Conservation (phyloP, 768 basidiomycete species). For the Neoboletus subvelutipes region DNA sequence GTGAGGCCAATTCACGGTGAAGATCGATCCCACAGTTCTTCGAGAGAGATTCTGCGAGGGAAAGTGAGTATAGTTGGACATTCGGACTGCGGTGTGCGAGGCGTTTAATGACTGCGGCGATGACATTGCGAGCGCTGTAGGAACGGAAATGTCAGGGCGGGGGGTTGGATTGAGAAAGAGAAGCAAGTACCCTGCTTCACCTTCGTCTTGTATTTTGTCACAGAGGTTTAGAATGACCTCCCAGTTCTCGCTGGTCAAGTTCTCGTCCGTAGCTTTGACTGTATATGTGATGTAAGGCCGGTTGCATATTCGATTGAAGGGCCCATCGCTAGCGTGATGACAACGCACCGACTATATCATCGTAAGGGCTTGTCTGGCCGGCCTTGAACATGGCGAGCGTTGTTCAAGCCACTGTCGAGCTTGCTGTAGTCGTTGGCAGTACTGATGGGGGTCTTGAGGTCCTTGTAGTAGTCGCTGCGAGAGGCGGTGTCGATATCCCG, state of each 20-base stretch:
- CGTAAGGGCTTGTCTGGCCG: slow-evolving; percentile 71
- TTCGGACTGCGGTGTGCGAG: slow-evolving; percentile 93
- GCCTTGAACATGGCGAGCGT: slow-evolving; percentile 63
- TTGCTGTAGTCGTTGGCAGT: slow-evolving; percentile 17
- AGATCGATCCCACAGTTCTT: slow-evolving; percentile 87
- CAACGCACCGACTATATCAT: slow-evolving; percentile 85
- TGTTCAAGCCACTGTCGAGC: slow-evolving; percentile 5
- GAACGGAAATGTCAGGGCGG: slow-evolving; percentile 17
- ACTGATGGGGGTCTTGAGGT: slow-evolving; percentile 6
- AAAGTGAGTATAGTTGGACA: slow-evolving; percentile 91
- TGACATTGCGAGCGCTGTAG: slow-evolving; percentile 78
- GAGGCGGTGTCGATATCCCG: slow-evolving; percentile 31
- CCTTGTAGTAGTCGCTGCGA: slow-evolving; percentile 20
- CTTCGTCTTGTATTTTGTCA: slow-evolving; percentile 93
- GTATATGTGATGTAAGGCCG: slow-evolving; percentile 1
- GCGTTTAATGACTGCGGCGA: slow-evolving; percentile 84
- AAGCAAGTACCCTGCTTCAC: slow-evolving; percentile 68
- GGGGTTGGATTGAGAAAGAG: not conserved
- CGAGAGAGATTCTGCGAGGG: slow-evolving; percentile 82
- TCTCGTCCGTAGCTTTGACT: slow-evolving; percentile 99
- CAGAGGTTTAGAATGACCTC: slow-evolving; percentile 91
- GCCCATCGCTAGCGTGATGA: slow-evolving; percentile 3
- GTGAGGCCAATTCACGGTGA: slow-evolving; percentile 83
- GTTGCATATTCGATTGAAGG: slow-evolving; percentile 5
- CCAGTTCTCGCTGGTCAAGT: slow-evolving; percentile 94